Conservation (phyloP, 2,329 filamentous ascomycete species). For the Diaporthe citriasiana region DNA sequence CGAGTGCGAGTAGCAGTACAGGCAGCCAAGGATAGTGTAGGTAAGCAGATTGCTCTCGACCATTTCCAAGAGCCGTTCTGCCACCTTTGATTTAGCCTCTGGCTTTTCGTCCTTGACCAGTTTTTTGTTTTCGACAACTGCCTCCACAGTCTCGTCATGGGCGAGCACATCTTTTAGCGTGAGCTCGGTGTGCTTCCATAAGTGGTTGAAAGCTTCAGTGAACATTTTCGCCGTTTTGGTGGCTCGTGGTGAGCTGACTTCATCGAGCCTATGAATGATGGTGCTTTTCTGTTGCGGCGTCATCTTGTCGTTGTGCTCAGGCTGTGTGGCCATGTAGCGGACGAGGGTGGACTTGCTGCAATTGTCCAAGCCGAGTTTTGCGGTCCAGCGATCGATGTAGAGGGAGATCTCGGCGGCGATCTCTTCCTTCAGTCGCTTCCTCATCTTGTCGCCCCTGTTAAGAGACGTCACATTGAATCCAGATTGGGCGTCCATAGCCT, state of each 20-base stretch:
- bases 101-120: constrained; percentile 62
- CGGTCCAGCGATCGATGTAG: constrained; percentile 69
- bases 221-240: constrained; percentile 63
- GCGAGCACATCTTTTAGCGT: constrained; percentile 66
- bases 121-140: constrained; percentile 67
- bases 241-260: constrained; percentile 58
- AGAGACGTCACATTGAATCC: constrained; percentile 65
- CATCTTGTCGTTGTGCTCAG: constrained; percentile 61
- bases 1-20: constrained; percentile 72
- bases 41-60: constrained; percentile 66
- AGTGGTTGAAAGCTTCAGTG: constrained; percentile 68
- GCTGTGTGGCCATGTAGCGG: constrained; percentile 65
- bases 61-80: constrained; percentile 54
- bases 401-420: constrained; percentile 65
- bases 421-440: constrained; percentile 65
- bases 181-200: constrained; percentile 64
- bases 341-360: constrained; percentile 68
- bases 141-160: constrained; percentile 68
- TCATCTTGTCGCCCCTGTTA: constrained; percentile 65
- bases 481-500: constrained; percentile 69
- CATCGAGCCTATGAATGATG: constrained; percentile 63
- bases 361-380: constrained; percentile 62
- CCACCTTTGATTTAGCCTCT: constrained; percentile 53
- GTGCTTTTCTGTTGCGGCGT: constrained; percentile 69
- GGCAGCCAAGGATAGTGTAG: constrained; percentile 68